Evolutionary conservation across 306 rosid species (phyloP), one percentile per base, ranked within the genome.

Genomic region (Potentilla sterilis): DNA sequence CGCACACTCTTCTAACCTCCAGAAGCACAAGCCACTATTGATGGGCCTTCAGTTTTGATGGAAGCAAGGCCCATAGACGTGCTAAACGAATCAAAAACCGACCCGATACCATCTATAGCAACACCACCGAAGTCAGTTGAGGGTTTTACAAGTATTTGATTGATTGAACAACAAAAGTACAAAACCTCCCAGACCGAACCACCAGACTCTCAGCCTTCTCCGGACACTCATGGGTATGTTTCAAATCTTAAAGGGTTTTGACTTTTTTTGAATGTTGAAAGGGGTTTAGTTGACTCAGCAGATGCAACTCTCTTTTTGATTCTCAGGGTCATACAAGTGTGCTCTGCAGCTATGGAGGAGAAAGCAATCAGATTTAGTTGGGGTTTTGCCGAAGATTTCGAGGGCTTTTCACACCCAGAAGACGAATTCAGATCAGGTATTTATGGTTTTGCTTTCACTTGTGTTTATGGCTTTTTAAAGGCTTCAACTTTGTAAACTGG

Each of bases 301-400:
- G 3, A 52, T 16, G 15, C 28, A 28, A 28, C 52, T 47, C 21
- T 12, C 28, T 37, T 42, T 43, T 21, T 72, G 51, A 18, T 28
- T 22, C 6, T 86, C 55, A 79, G 89, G 84, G 66, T 59, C 84
- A 0, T 77, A 62, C 71, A 79, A 77, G 66, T 77, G 41, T 69
- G 76, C 80, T 43, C 47, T 69, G 77, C 79, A 78, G 59, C 15
- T 86, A 41, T 75, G 81, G 81, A 73, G 83, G 78, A 84, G 75
- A 49, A 81, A 74, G 48, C 84, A 59, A 15, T 19, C 57, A 63
- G 68, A 57, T 67, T 67, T 65, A 5, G 12, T 55, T 73, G 82
- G 73, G 81, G 16, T 82, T 22, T 67, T 86, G 66, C 72, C 78
- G 62, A 77, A 70, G 49, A 64, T 48, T 34, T 74, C 21, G 37